phyloP scores from a whole-genome alignment of 1,139 yeast genomes.

The Sugiyamaella novakii region DNA sequence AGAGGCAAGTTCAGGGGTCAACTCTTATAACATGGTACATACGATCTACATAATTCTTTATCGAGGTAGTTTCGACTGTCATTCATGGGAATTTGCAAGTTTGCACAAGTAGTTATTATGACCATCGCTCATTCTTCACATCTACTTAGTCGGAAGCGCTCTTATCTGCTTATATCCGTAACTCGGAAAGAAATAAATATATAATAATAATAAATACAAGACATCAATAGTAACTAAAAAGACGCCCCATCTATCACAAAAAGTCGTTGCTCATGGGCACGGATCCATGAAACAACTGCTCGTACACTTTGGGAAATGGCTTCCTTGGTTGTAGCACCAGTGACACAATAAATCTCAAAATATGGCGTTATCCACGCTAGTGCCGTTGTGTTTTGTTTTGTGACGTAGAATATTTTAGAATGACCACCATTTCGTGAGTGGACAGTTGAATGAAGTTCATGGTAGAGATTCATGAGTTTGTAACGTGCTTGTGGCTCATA shows the following conservation, averaged over 20 bases:
- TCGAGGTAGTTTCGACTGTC: too few relatives aligned
- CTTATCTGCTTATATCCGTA: too few relatives aligned
- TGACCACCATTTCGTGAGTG: slow-evolving; percentile 34
- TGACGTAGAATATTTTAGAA: slow-evolving; percentile 38
- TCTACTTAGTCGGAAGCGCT: too few relatives aligned
- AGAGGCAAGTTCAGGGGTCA: too few relatives aligned
- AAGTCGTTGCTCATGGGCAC: slow-evolving; percentile 55
- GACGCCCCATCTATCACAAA: slow-evolving; percentile 67
- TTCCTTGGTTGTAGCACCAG: slow-evolving; percentile 53
- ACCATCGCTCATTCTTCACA: too few relatives aligned
- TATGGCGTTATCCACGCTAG: slow-evolving; percentile 58
- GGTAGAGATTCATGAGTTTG: slow-evolving; percentile 48
- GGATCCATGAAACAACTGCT: slow-evolving; percentile 59
- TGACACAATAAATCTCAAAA: slow-evolving; percentile 57
- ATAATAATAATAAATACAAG: background rate
- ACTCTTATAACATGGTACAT: too few relatives aligned
- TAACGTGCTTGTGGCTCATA: slow-evolving; percentile 38
- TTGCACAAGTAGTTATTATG: too few relatives aligned
- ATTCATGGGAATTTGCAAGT: too few relatives aligned
- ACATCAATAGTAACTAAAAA: too few relatives aligned
- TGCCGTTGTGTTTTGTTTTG: slow-evolving; percentile 48
- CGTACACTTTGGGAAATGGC: slow-evolving; percentile 55
- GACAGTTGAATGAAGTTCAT: slow-evolving; percentile 46
- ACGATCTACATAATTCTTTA: too few relatives aligned
- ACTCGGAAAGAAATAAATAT: too few relatives aligned